Evolutionary conservation across 257 asterid genomes (phyloP), one percentile per base, ranked within the genome.

Genomic region (Mitragyna speciosa): DNA sequence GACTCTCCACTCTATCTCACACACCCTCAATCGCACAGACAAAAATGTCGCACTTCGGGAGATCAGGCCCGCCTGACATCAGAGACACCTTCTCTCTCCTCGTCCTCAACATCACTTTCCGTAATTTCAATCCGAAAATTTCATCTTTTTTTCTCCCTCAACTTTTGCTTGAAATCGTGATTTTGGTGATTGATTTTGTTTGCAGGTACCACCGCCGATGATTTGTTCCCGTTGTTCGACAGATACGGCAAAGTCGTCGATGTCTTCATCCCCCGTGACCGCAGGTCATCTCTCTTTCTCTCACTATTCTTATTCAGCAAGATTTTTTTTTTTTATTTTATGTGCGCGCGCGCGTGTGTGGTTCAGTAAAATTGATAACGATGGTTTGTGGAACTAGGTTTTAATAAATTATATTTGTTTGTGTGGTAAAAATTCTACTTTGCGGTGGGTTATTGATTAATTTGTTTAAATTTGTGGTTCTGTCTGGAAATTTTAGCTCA

Each of bases 181-280:
- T 36, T 69, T 43, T 36, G n/a, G 63, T 17, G 71, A 51, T 39
- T n/a, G 5, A 36, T 36, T 36, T 39, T 26, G 2, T 81, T 85
- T 81, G 48, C 83, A 91, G 99, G 97, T 65, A 92, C 97, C 72
- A 88, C 97, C 61, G 87, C 88, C 6, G 91, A 88, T 78, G 91
- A 88, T 80, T 78, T 88, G 82, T 84, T 85, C 75, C 91, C 88
- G 3, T 81, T 88, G 28, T 88, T 88, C 51, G 89, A 84, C 11
- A 88, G 86, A 73, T 88, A 82, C 67, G 91, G 91, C 28, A 86
- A 88, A 72, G 88, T 88, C 26, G 88, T 88, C 19, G 91, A 88
- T 81, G 82, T 88, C 56, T 88, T 86, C 73, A 88, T 88, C 30
- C 91, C 91, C 76, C 80, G 91, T 9, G 89, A 88, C 79, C 88